A percentile compares a stretch with the other conserved stretches of the same genome.
phyloP scores from a whole-genome alignment of 768 basidiomycete genomes.

The Steccherinum ochraceum region DNA sequence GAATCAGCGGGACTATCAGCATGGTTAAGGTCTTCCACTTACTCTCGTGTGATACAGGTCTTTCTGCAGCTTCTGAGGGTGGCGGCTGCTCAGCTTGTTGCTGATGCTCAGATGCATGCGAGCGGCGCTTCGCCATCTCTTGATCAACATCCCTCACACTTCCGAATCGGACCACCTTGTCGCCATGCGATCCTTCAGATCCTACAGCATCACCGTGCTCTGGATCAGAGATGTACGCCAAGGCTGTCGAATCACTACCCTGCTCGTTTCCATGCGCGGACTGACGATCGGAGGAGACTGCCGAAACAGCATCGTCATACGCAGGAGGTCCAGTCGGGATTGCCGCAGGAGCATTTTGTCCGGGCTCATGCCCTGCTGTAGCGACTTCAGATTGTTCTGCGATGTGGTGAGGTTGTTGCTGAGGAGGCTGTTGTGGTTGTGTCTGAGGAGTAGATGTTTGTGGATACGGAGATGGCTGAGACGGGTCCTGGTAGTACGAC shows the following conservation, averaged over 20 bases:
- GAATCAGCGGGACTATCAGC: too few species aligned
- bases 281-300: conserved; percentile 8
- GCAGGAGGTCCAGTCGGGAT: not conserved
- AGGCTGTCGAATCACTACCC: too few species aligned
- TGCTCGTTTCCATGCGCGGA: too few species aligned
- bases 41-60: too few species aligned
- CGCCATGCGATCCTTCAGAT: conserved; percentile 5
- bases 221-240: conserved; percentile 21
- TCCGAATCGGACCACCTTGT: conserved; percentile 34
- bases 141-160: conserved; percentile 33
- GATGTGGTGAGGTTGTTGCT: not conserved
- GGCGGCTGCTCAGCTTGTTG: not conserved
- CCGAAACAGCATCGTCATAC: not conserved
- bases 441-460: not conserved
- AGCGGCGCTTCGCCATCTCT: conserved; percentile 24
- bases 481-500: conserved; percentile 29
- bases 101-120: too few species aligned
- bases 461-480: conserved; percentile 22
- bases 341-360: not conserved
- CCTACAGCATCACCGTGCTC: conserved; percentile 1
- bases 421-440: not conserved
- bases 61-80: too few species aligned
- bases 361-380: not conserved
- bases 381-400: conserved; percentile 1
- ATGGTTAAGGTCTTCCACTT: too few species aligned